A percentile compares a stretch with the other conserved stretches of the same genome.
Evolutionary conservation across 306 rosid genomes (phyloP).

Genomic region (Vicia faba): DNA sequence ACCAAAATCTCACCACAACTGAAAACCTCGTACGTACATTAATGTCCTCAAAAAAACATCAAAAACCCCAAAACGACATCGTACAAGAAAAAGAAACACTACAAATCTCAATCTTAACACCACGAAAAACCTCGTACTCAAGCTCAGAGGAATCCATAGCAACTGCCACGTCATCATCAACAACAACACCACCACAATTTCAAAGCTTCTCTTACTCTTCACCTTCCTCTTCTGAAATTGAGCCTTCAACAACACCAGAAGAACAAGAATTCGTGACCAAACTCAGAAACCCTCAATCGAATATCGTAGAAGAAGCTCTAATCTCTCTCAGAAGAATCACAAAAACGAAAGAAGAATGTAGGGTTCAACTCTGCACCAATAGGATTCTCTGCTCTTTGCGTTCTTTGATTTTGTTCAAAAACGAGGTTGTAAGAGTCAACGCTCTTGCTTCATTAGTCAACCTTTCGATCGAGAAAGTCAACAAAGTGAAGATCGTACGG

Average conservation of each 20-base stretch:
- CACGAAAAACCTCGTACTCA: conserved; percentile 17
- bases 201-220: conserved; percentile 72
- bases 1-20: conserved; percentile 44
- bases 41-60: conserved; percentile 21
- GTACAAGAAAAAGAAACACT: neutral
- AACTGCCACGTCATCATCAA: conserved; percentile 31
- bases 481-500: conserved; percentile 85
- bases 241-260: conserved; percentile 40
- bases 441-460: conserved; percentile 79
- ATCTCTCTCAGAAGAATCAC: conserved; percentile 62
- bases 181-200: conserved; percentile 34
- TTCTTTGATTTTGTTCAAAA: conserved; percentile 51
- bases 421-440: conserved; percentile 62
- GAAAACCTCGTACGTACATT: conserved; percentile 52
- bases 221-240: conserved; percentile 64
- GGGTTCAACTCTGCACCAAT: conserved; percentile 59
- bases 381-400: conserved; percentile 55
- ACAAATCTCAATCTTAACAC: conserved; percentile 6
- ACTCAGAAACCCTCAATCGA: conserved; percentile 50
- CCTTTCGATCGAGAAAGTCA: conserved; percentile 61
- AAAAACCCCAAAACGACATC: neutral
- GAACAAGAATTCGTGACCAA: conserved; percentile 59
- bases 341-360: conserved; percentile 51
- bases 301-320: conserved; percentile 60
- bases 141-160: conserved; percentile 57